Base-by-base conservation (phyloP, 2,329 filamentous ascomycete genomes). In the Beauveria bassiana region DNA sequence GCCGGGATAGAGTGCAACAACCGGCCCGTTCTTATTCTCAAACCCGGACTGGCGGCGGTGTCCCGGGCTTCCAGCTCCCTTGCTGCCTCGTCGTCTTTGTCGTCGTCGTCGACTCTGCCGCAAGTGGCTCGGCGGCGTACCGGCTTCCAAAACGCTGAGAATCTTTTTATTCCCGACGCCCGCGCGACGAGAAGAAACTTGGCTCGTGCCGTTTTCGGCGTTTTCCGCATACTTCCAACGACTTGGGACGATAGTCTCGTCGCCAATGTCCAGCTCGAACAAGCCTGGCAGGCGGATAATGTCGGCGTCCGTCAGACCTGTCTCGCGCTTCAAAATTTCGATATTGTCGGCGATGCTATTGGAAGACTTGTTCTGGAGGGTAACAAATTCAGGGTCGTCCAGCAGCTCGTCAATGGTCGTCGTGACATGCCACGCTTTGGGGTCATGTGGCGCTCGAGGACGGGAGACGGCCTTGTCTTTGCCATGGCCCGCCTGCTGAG, bases 331-430 rank as follows among this genome's bases (percentile, higher is more conserved):
- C 6, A 71, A 45, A 1, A 66, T 65, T 0, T 63, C 53, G 0
- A 71, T 26, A 9, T 70, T 71, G 0, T 43, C 57, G n/a, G 66
- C 62, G 8, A 71, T 70, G 1, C 60, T 61, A 10, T 26, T 26
- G 7, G 6, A 18, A 3, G 7, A 16, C 24, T n/a, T 28, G 18
- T 49, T 14, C 24, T 28, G 24, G 6, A 49, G 6, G 16, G 14
- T 4, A 7, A 14, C 46, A 14, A 49, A 28, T 9, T 8, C 12
- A 14, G 14, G 14, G 24, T 28, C 24, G 24, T 18, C 16, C 6
- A 49, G 46, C 16, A 51, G 16, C 4, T 12, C 49, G 16, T 34
- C 18, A 8, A 49, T 18, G 14, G 46, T 49, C 24, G 12, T 28
- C 46, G 46, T 49, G 24, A 34, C 12, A n/a, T 28, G 6, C 46